Evolutionary conservation across 2,329 filamentous ascomycete genomes (phyloP).

Genomic region (Aspergillus proliferans): DNA sequence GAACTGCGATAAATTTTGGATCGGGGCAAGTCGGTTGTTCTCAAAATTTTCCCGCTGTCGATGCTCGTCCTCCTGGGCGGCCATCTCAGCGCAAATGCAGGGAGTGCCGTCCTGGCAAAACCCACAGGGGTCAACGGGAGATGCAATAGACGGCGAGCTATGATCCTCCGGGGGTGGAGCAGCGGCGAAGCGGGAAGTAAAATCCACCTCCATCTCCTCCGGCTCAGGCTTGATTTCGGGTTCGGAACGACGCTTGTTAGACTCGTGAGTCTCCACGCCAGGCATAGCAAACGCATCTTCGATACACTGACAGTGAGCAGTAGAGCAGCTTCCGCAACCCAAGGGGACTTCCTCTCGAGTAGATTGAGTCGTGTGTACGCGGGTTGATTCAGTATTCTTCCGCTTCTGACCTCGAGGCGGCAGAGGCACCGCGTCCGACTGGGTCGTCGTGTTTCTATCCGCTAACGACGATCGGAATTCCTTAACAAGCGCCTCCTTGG

Average conservation of each 20-base stretch:
- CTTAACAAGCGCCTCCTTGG: constrained; percentile 39
- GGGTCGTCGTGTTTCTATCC: constrained; percentile 12
- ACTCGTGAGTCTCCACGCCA: constrained; percentile 33
- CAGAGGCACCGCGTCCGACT: constrained; percentile 36
- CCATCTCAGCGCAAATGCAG: constrained; percentile 70
- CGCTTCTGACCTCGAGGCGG: constrained; percentile 21
- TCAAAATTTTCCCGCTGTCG: constrained; percentile 41
- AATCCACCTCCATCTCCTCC: constrained; percentile 63
- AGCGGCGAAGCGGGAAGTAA: constrained; percentile 60
- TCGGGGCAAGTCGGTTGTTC: constrained; percentile 38
- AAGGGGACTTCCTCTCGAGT: constrained; percentile 37
- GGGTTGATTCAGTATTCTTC: not conserved
- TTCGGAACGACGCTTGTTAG: constrained; percentile 46
- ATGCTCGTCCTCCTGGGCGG: constrained; percentile 36
- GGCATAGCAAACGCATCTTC: constrained; percentile 49
- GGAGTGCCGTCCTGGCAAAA: constrained; percentile 79
- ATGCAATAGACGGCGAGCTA: constrained; percentile 22
- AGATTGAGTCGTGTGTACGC: constrained; percentile 11
- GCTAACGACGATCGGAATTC: constrained; percentile 33
- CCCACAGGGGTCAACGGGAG: constrained; percentile 62
- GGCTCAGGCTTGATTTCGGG: constrained; percentile 41
- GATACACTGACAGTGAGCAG: constrained; percentile 58
- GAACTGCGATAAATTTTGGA: constrained; percentile 43
- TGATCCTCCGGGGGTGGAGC: constrained; percentile 20
- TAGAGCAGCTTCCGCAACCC: constrained; percentile 61